A percentile compares a stretch with the other conserved stretches of the same genome.
These are phyloP conservation scores for Aspergillus bridgeri DNA, from an alignment of 495 filamentous ascomycete genomes.

Conservation along the genomic window DNA sequence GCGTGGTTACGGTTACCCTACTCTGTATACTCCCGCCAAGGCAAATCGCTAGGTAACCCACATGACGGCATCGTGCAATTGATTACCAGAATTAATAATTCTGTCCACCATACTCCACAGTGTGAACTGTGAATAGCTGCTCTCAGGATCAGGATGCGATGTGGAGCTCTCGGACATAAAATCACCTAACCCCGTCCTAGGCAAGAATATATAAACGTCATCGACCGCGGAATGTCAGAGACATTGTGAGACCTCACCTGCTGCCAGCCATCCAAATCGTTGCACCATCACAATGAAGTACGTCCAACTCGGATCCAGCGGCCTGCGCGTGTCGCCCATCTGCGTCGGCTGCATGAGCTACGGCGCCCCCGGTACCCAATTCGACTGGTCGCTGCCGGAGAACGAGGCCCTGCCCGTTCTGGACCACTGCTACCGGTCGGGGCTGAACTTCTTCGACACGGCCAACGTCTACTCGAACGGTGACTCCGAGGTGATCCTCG, in stretches of 20 bases:
- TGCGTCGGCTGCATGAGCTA: slow-evolving; percentile 69
- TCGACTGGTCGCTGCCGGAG: slow-evolving; percentile 61
- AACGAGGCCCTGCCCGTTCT: slow-evolving; percentile 62
- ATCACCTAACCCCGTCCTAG: slow-evolving; percentile 1
- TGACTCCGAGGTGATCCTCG: slow-evolving; percentile 29
- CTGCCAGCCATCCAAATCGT: background rate
- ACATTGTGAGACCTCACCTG: background rate
- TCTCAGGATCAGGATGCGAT: no score
- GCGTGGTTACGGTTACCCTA: no score
- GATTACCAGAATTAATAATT: no score
- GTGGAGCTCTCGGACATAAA: background rate
- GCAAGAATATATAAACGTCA: background rate
- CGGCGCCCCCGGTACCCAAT: slow-evolving; percentile 44
- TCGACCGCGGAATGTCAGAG: background rate
- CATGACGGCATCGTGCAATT: no score
- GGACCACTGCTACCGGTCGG: slow-evolving; percentile 64
- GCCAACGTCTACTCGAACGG: slow-evolving; percentile 47
- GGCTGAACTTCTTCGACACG: slow-evolving; percentile 60
- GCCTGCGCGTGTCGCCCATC: slow-evolving; percentile 63
- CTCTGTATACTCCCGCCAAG: no score
- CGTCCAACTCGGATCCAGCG: slow-evolving; percentile 55
- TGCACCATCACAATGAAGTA: slow-evolving; percentile 22
- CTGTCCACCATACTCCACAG: no score
- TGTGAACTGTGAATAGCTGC: no score
- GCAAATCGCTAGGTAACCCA: no score